These are phyloP conservation scores for Salix purpurea DNA, from an alignment of 345 rosid genomes.

Conservation along the genomic window DNA sequence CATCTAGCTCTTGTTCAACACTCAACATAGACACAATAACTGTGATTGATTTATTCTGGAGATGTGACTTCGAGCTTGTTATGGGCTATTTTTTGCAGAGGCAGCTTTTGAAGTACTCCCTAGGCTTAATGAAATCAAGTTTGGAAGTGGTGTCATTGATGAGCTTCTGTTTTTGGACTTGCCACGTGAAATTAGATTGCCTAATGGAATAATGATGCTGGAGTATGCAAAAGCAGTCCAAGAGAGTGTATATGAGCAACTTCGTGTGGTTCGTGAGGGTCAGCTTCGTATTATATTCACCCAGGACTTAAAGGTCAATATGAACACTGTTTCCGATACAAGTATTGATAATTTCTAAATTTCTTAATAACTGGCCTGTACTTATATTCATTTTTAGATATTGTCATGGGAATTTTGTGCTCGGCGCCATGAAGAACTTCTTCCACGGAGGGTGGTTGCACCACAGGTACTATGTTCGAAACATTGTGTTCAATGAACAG, in stretches of 20 bases:
- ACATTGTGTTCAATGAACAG: conserved; percentile 5
- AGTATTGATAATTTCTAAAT: conserved; percentile 1
- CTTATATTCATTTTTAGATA: conserved; percentile 41
- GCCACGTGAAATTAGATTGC: conserved; percentile 74
- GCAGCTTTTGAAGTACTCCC: conserved; percentile 95
- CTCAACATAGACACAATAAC: background rate
- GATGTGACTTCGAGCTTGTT: background rate
- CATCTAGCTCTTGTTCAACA: background rate
- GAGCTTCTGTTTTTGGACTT: conserved; percentile 85
- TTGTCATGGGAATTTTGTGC: conserved; percentile 98
- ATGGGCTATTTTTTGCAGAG: conserved; percentile 48
- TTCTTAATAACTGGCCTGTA: background rate
- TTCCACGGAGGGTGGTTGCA: conserved; percentile 89
- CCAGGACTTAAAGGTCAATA: conserved; percentile 76
- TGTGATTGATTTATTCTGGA: conserved; percentile 4
- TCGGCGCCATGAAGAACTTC: conserved; percentile 87
- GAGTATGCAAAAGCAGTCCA: conserved; percentile 92
- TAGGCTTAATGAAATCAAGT: conserved; percentile 91
- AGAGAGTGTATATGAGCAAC: conserved; percentile 94
- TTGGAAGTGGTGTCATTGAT: conserved; percentile 91
- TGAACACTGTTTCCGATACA: conserved; percentile 8
- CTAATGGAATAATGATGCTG: conserved; percentile 77
- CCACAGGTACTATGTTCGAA: conserved; percentile 61
- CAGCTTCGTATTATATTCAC: conserved; percentile 85
- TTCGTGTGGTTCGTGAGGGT: conserved; percentile 98